These are phyloP conservation scores for Eimeria necatrix DNA, from an alignment of 169 alveolate genomes.

Conservation along the genomic window DNA sequence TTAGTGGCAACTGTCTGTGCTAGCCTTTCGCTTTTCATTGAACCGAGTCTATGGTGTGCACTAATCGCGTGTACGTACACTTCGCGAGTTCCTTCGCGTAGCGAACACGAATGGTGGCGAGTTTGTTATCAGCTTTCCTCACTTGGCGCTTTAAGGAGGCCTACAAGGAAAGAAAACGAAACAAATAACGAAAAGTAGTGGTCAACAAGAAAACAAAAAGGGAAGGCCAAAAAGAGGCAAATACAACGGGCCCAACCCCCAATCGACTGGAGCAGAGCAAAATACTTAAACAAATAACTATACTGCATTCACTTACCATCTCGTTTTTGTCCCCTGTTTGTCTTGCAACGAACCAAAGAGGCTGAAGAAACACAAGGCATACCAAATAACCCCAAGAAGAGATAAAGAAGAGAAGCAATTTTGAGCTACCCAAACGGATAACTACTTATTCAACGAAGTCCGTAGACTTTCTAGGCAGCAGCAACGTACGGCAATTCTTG, in stretches of 20 bases:
- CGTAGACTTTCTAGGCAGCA: background rate
- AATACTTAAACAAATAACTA: no score
- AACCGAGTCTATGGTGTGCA: background rate
- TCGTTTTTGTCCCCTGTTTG: background rate
- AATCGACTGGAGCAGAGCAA: no score
- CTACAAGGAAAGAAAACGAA: background rate
- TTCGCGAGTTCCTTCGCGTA: slow-evolving; percentile 23
- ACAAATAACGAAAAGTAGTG: background rate
- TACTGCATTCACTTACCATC: background rate
- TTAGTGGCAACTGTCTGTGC: background rate
- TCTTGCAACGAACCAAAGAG: background rate
- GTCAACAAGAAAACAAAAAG: background rate
- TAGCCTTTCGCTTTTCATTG: background rate
- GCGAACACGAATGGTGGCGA: background rate
- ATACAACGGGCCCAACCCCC: background rate
- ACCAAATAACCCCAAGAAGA: no score
- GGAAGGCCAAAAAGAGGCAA: background rate
- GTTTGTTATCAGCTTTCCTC: background rate
- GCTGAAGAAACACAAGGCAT: background rate
- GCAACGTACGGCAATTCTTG: slow-evolving; percentile 5
- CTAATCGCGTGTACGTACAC: background rate
- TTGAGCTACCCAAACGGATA: no score
- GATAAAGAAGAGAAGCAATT: no score
- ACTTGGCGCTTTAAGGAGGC: background rate
- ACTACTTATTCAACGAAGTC: no score